Base-by-base conservation (phyloP, 345 rosid species). In the Populus davidiana region DNA sequence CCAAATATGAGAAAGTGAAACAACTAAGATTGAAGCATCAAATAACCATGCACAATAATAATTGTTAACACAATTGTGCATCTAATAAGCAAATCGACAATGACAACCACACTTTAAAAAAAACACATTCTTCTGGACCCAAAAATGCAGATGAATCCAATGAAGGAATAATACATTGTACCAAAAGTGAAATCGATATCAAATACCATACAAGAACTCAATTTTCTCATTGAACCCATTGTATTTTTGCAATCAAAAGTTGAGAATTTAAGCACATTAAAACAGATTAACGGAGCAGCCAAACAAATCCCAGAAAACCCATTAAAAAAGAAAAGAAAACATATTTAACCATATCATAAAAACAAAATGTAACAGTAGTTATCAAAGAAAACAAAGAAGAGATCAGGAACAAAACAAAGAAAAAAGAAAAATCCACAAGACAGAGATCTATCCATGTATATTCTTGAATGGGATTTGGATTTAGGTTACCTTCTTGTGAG, bases 401-500 rank as follows among this genome's bases (percentile, higher is more conserved):
- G 25, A 41, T 63, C 49, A 29, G 17, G 18, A n/a, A 39, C 13
- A 43, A 10, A 38, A 29, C 36, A 17, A 23, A 66, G 62, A 59
- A 49, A 27, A 27, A 69, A 71, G 67, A 21, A 52, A 33, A 77
- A 59, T 21, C 43, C 61, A 16, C 20, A 31, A 35, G 59, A 43
- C 0, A 35, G 23, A 8, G 44, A 75, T 13, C 10, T 33, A 70
- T 13, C 10, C 33, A 49, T 49, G 5, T 38, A 39, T n/a, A 21
- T 10, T 38, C 27, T 39, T 39, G 52, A 69, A 0, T 69, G 14
- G 44, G 18, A 11, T 5, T 10, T 16, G 50, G 44, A n/a, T 41
- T 69, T 13, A 18, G 6, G 20, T 67, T 69, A 92, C 99, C 98
- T 95, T 93, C 83, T 86, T 92, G 62, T 84, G 94, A 81, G 88